Percentiles rank a stretch among this genome's conserved stretches.
Evolutionary conservation across 2,329 filamentous ascomycete species (phyloP).

Genomic region (Scedosporium minutisporum): DNA sequence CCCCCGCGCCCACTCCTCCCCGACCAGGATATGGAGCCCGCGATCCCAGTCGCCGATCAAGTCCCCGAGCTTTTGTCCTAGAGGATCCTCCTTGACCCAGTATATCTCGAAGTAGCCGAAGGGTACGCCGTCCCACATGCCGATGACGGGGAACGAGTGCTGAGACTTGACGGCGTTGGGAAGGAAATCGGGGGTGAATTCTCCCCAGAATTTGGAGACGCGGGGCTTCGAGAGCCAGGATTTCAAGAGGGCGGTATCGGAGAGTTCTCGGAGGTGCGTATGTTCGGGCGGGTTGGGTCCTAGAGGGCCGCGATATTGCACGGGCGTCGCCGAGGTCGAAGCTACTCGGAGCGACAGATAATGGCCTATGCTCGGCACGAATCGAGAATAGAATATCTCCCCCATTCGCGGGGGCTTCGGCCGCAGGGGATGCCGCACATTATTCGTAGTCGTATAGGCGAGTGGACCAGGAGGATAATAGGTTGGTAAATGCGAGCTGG

Average conservation of each 20-base stretch:
- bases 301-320: conserved; percentile 53
- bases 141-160: conserved; percentile 85
- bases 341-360: conserved; percentile 86
- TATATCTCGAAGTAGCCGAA: conserved; percentile 98
- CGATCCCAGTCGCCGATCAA: conserved; percentile 72
- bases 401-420: conserved; percentile 85
- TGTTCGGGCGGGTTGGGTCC: conserved; percentile 24
- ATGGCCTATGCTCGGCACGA: conserved; percentile 69
- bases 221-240: conserved; percentile 84
- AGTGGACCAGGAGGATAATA: conserved; percentile 80
- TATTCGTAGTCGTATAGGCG: conserved; percentile 70
- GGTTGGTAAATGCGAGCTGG: conserved; percentile 75
- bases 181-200: conserved; percentile 57
- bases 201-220: conserved; percentile 78
- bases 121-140: conserved; percentile 86
- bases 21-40: conserved; percentile 79
- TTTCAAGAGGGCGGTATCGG: conserved; percentile 56
- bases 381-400: conserved; percentile 84
- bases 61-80: conserved; percentile 60
- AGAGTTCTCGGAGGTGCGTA: conserved; percentile 21
- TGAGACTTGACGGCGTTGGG: conserved; percentile 50
- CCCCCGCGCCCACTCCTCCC: conserved; percentile 85
- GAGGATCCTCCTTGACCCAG: conserved; percentile 86
- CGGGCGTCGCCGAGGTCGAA: conserved; percentile 53
- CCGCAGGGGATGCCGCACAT: conserved; percentile 74